A percentile compares a stretch with the other conserved stretches of the same genome.
Conservation (phyloP, 129 eudicot species). For the Artemisia annua region DNA sequence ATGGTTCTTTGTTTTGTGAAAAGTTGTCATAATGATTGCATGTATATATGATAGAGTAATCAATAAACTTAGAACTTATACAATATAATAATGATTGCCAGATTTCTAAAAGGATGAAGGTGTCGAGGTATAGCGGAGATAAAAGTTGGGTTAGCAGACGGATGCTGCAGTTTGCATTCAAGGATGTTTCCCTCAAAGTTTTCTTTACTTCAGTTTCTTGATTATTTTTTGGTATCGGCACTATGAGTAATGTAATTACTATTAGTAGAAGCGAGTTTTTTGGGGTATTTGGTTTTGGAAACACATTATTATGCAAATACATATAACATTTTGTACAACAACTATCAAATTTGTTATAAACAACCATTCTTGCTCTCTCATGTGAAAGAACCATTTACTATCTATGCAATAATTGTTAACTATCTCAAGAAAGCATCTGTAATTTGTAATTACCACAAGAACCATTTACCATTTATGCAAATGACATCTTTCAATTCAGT, state of each 20-base stretch:
- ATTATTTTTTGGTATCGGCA: constrained; percentile 24
- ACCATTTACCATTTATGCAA: not conserved
- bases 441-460: not conserved
- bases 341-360: not conserved
- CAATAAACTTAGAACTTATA: not conserved
- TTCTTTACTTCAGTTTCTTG: constrained; percentile 13
- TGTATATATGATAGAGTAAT: too few relatives aligned
- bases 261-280: constrained; percentile 21
- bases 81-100: not conserved
- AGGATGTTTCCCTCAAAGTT: constrained; percentile 20
- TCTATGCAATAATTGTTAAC: not conserved
- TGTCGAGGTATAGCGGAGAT: constrained; percentile 17
- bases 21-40: not conserved
- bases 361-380: not conserved
- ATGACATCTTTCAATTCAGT: constrained; percentile 7
- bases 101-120: constrained; percentile 19
- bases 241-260: constrained; percentile 29
- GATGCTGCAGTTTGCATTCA: constrained; percentile 28
- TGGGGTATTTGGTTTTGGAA: constrained; percentile 14
- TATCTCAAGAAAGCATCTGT: not conserved
- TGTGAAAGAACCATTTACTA: not conserved
- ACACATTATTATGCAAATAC: constrained; percentile 28
- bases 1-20: not conserved
- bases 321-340: constrained; percentile 28
- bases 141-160: constrained; percentile 24